These are phyloP conservation scores for Sicyos edulis DNA, from an alignment of 306 rosid genomes.

Conservation along the genomic window DNA sequence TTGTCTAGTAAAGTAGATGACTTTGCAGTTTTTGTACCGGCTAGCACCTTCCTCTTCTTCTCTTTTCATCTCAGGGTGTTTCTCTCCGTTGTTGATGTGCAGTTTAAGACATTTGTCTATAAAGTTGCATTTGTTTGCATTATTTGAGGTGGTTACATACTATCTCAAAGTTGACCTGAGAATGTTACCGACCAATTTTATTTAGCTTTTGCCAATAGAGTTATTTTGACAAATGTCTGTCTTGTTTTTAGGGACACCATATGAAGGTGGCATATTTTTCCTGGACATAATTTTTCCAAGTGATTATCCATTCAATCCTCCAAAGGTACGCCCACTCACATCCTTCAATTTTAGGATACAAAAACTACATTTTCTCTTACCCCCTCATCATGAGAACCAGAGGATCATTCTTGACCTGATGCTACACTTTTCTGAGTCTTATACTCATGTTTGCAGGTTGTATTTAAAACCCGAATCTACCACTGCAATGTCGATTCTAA, in stretches of 20 bases:
- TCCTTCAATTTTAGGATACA: background rate
- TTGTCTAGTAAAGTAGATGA: background rate
- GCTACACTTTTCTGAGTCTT: background rate
- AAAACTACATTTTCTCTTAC: background rate
- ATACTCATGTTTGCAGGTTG: constrained; percentile 45
- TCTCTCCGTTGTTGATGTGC: too few species aligned
- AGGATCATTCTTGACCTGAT: constrained; percentile 1
- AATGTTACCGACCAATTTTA: background rate
- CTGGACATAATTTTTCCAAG: constrained; percentile 65
- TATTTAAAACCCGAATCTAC: constrained; percentile 79
- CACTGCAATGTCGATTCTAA: constrained; percentile 72
- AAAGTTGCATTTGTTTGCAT: background rate
- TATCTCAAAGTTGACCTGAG: background rate
- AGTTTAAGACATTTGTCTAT: too few species aligned
- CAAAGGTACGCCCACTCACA: constrained; percentile 41
- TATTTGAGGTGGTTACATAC: background rate
- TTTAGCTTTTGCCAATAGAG: background rate
- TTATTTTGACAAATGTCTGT: constrained; percentile 19
- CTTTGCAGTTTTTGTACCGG: background rate
- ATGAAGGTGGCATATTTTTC: constrained; percentile 80
- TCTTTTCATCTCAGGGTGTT: background rate
- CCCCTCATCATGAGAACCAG: background rate
- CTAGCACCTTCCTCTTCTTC: background rate
- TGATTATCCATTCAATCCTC: constrained; percentile 88
- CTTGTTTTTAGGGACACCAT: constrained; percentile 58